Base-by-base conservation (phyloP, 306 rosid genomes). In the Senna siamea region DNA sequence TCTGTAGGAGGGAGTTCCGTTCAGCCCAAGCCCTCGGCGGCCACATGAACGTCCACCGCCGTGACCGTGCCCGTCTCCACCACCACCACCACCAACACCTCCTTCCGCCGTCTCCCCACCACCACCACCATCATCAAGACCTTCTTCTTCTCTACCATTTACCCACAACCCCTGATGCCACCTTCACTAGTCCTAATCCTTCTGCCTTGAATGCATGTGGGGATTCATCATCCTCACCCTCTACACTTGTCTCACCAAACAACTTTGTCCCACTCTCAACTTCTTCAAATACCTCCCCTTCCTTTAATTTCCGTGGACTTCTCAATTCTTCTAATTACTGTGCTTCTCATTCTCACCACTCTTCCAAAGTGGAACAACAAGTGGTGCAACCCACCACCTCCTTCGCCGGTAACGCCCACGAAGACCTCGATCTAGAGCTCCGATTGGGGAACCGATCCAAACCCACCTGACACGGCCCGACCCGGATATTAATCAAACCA, bases 1-100 rank as follows among this genome's bases (percentile, higher is more conserved):
- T 85, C 74, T 90, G 97, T 34, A 44, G 92, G 43, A 66, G 92
- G 57, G 93, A 90, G 77, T 90, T 88, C 81, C 85, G 90, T 14
- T 90, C 93, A 0, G 93, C 97, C 1, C 97, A 90, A 74, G 97
- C 97, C 50, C 93, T 90, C 0, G 97, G 97, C 0, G 93, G 97
- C 71, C 96, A 90, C 80, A 90, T 90, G 96, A 90, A 90, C 26
- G 93, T 90, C 53, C 96, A 90, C 82, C 97, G 97, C 81, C 93
- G 93, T 0, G 97, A 90, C 89, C 92, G 97, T 0, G 97, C 93
- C 0, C 90, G 90, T 2, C 93, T 90, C 61, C 92, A 86, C 80
- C 90, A 54, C 50, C n/a, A 34, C 23, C 69, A 18, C 65, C 43
- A 58, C 43, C 64, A 2, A 14, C 4, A 23, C 35, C 37, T 9